phyloP scores from a whole-genome alignment of 1,284 basidiomycete genomes.

The Blastosporella zonata region DNA sequence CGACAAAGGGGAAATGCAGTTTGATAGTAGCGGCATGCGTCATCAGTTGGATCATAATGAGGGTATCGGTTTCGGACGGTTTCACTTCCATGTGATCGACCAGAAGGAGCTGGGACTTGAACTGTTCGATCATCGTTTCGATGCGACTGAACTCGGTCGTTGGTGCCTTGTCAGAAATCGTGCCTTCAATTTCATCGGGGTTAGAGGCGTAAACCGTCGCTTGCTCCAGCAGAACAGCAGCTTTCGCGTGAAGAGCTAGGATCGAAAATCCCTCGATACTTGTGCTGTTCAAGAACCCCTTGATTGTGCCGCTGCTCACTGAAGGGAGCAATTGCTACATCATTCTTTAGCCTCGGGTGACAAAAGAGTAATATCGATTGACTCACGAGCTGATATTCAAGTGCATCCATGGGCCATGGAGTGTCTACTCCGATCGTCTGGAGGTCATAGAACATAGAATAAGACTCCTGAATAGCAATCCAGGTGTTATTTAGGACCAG shows the following conservation, averaged over 20 bases:
- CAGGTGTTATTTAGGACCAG: slow-evolving; percentile 29
- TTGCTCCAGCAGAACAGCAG: slow-evolving; percentile 23
- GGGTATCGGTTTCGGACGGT: slow-evolving; percentile 14
- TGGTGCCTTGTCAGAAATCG: neutral
- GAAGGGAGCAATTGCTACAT: slow-evolving; percentile 21
- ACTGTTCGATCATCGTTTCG: slow-evolving; percentile 16
- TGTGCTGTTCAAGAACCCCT: slow-evolving; percentile 25
- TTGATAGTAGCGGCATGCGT: slow-evolving; percentile 19
- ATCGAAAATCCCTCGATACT: slow-evolving; percentile 23
- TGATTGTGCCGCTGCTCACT: slow-evolving; percentile 25
- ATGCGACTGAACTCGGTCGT: slow-evolving; percentile 11
- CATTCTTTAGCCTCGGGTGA: neutral
- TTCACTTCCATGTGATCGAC: slow-evolving; percentile 13
- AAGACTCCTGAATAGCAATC: slow-evolving; percentile 28
- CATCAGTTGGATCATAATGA: slow-evolving; percentile 18
- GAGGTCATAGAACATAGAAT: slow-evolving; percentile 22
- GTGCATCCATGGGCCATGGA: slow-evolving; percentile 30
- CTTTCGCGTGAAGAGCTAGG: slow-evolving; percentile 27
- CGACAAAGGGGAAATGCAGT: slow-evolving; percentile 12
- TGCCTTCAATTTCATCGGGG: slow-evolving; percentile 2
- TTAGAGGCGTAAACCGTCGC: slow-evolving; percentile 13
- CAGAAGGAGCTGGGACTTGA: slow-evolving; percentile 14
- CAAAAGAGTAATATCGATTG: neutral
- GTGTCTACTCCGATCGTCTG: slow-evolving; percentile 21
- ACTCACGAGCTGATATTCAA: slow-evolving; percentile 22